Conservation (phyloP, 2,329 filamentous ascomycete genomes). For the Fonsecaea nubica region DNA sequence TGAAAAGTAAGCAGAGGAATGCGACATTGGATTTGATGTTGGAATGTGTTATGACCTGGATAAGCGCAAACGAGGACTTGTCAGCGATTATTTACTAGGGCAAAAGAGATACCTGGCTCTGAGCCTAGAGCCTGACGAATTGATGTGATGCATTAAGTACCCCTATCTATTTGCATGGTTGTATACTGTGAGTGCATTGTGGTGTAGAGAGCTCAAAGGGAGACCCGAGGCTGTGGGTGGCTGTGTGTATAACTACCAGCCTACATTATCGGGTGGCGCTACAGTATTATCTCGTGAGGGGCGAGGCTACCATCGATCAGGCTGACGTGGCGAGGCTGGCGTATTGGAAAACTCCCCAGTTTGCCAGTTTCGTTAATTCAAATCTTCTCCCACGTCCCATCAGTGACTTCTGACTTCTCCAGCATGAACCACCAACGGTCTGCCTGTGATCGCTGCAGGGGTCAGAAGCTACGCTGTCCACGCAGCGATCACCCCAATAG, state of each 20-base stretch:
- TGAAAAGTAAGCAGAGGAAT: background rate
- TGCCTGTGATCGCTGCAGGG: slow-evolving; percentile 26
- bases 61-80: background rate
- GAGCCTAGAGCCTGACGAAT: background rate
- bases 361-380: background rate
- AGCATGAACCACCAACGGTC: slow-evolving; percentile 19
- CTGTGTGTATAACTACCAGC: too few species aligned
- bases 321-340: background rate
- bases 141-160: background rate
- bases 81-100: background rate
- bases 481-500: slow-evolving; percentile 7
- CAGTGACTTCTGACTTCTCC: background rate
- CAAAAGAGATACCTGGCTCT: background rate
- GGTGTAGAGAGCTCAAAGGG: background rate
- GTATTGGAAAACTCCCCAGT: background rate
- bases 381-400: background rate
- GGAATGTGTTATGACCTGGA: slow-evolving; percentile 1
- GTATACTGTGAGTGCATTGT: background rate
- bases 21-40: background rate
- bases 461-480: slow-evolving; percentile 25
- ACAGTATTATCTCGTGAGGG: too few species aligned
- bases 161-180: background rate
- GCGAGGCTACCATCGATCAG: background rate
- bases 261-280: too few species aligned
- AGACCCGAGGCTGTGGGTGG: background rate